A percentile compares a stretch with the other conserved stretches of the same genome.
Evolutionary conservation across 805 yeast species (phyloP).

Genomic region (Candida silvatica): DNA sequence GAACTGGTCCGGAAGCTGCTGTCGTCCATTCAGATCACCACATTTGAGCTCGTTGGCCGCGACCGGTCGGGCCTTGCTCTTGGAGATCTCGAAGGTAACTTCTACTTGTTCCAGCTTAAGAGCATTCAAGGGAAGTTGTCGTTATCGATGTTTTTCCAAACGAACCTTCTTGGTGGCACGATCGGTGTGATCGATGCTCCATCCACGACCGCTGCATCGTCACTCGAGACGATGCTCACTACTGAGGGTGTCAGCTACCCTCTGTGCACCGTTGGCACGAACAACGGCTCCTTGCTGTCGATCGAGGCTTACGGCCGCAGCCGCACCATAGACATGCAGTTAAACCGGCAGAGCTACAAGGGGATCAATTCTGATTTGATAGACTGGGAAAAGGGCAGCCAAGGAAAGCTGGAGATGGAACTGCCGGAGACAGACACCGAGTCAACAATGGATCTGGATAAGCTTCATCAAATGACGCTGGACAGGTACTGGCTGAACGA

Average conservation of each 20-base stretch:
- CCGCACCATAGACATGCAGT: slow-evolving; percentile 1
- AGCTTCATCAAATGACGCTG: background rate
- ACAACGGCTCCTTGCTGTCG: slow-evolving; percentile 8
- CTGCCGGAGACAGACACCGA: background rate
- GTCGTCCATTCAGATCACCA: slow-evolving; percentile 4
- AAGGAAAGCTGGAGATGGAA: background rate
- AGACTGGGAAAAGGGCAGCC: background rate
- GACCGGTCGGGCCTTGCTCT: slow-evolving; percentile 12
- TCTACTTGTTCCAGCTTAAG: slow-evolving; percentile 7
- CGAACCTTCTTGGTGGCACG: slow-evolving; percentile 6
- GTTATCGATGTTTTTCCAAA: background rate
- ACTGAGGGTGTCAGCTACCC: background rate
- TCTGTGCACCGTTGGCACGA: slow-evolving; percentile 11
- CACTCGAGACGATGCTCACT: background rate
- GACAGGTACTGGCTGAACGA: background rate
- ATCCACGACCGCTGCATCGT: background rate
- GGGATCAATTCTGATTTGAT: background rate
- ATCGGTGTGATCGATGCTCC: slow-evolving; percentile 4
- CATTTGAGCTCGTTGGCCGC: slow-evolving; percentile 5
- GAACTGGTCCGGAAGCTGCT: background rate
- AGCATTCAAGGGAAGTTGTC: background rate
- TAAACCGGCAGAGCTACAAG: background rate
- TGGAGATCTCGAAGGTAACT: slow-evolving; percentile 19
- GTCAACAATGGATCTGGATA: background rate
- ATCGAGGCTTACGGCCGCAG: too few relatives aligned